Percentiles rank a stretch among this genome's conserved stretches.
phyloP scores from a whole-genome alignment of 2,329 filamentous ascomycete genomes.

The Xylaria sp. region DNA sequence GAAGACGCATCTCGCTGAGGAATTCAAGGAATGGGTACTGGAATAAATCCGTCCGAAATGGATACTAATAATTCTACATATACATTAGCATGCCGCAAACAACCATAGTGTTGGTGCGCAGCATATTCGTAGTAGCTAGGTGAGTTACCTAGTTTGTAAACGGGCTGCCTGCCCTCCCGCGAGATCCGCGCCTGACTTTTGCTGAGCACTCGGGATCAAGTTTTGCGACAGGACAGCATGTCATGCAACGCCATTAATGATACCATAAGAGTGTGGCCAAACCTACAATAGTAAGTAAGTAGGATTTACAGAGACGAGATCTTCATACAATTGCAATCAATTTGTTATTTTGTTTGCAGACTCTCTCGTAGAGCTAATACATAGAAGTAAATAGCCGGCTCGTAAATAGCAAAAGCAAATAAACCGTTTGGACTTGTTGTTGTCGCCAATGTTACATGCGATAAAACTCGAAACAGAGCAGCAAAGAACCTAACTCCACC shows the following conservation, averaged over 20 bases:
- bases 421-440: background rate
- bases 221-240: background rate
- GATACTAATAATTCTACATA: too few relatives aligned
- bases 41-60: conserved; percentile 38
- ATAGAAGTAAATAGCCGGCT: background rate
- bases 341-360: background rate
- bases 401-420: background rate
- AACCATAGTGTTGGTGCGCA: background rate
- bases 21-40: conserved; percentile 71
- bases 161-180: background rate
- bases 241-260: background rate
- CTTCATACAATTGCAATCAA: background rate
- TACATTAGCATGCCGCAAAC: background rate
- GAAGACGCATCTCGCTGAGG: conserved; percentile 56
- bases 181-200: background rate
- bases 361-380: background rate
- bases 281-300: too few relatives aligned
- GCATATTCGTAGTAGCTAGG: background rate
- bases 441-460: conserved; percentile 8
- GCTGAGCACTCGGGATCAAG: background rate
- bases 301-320: background rate
- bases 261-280: too few relatives aligned
- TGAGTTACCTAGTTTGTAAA: background rate
- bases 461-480: conserved; percentile 5
- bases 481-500: conserved; percentile 10